phyloP scores from a whole-genome alignment of 202 grass and related monocot genomes.

The Eragrostis tef region DNA sequence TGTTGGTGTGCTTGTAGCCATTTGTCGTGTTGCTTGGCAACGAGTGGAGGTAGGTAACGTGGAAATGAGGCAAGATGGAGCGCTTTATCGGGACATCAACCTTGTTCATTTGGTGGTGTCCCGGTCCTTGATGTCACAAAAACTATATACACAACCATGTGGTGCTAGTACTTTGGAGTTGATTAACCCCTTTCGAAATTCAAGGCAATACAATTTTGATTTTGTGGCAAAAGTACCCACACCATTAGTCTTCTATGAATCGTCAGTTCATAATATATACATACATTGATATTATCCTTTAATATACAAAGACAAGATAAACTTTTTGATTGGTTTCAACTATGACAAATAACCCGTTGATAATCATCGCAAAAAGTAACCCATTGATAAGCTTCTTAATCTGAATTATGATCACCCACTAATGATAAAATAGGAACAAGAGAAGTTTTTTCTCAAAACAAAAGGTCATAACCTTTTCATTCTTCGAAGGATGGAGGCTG shows the following conservation, averaged over 20 bases:
- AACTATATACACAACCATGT: neutral
- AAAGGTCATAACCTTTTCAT: neutral
- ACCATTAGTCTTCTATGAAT: neutral
- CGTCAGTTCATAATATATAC: too few relatives aligned
- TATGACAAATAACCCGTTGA: neutral
- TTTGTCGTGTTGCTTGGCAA: slow-evolving; percentile 21
- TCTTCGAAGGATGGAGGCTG: neutral
- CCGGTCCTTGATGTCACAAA: slow-evolving; percentile 1
- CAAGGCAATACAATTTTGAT: neutral
- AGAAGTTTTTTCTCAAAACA: neutral
- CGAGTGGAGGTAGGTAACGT: slow-evolving; percentile 23
- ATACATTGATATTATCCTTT: neutral
- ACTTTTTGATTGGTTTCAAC: neutral
- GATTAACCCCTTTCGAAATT: neutral
- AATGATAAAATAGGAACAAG: neutral
- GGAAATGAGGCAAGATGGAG: slow-evolving; percentile 3
- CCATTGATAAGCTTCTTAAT: neutral
- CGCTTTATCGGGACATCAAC: slow-evolving; percentile 36
- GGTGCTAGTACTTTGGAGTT: neutral
- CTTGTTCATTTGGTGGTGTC: neutral
- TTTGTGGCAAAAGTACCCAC: neutral
- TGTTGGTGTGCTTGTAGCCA: neutral
- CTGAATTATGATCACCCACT: neutral
- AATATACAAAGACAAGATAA: neutral
- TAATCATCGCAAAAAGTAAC: neutral